phyloP scores from a whole-genome alignment of 2,329 filamentous ascomycete species.

The Stagonosporopsis rhizophila region DNA sequence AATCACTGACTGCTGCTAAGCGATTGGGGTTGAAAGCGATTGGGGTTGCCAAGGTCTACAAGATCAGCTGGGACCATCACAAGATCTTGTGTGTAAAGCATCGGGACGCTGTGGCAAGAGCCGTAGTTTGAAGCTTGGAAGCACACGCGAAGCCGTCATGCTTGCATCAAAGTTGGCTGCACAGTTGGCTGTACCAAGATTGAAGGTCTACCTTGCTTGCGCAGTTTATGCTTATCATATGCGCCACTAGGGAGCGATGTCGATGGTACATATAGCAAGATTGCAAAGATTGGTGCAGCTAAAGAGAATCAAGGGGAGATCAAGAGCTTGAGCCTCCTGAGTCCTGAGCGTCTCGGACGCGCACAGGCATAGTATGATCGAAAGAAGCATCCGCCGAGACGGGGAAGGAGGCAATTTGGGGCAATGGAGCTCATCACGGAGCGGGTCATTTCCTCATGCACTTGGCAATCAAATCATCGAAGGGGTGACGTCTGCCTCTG shows the following conservation, averaged over 20 bases:
- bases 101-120: slow-evolving; percentile 12
- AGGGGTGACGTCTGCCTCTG: slow-evolving; percentile 10
- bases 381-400: slow-evolving; percentile 7
- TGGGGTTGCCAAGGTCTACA: slow-evolving; percentile 7
- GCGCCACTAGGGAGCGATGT: background rate
- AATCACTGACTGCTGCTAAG: background rate
- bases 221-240: background rate
- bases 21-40: background rate
- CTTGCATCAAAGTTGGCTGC: background rate
- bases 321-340: slow-evolving; percentile 4
- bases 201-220: background rate
- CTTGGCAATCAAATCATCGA: slow-evolving; percentile 11
- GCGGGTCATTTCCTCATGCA: slow-evolving; percentile 7
- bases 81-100: slow-evolving; percentile 25
- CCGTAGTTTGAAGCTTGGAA: background rate
- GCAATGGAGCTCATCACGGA: slow-evolving; percentile 9
- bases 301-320: background rate
- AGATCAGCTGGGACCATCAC: slow-evolving; percentile 11
- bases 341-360: slow-evolving; percentile 5
- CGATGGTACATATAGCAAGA: background rate
- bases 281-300: background rate
- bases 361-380: slow-evolving; percentile 8
- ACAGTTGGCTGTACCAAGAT: background rate
- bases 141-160: background rate
- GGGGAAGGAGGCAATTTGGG: slow-evolving; percentile 8